These are phyloP conservation scores for Cyberlindnera euphorbiae DNA, from an alignment of 805 yeast species.

Conservation along the genomic window DNA sequence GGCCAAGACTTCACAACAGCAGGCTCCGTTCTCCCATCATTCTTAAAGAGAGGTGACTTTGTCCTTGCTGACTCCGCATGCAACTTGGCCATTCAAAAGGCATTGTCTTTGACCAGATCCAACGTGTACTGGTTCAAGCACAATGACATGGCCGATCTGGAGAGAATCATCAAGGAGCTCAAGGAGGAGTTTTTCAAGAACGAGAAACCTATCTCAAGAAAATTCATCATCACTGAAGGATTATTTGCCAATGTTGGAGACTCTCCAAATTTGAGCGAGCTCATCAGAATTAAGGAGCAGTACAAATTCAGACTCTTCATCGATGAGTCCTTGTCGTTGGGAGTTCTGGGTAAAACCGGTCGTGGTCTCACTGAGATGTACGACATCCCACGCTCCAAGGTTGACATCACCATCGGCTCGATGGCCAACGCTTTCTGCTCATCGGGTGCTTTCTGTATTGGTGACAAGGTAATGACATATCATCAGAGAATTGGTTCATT, in stretches of 20 bases:
- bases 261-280: slow-evolving; percentile 59
- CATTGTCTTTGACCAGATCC: slow-evolving; percentile 80
- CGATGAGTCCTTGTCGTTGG: slow-evolving; percentile 85
- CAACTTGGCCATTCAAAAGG: slow-evolving; percentile 78
- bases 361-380: slow-evolving; percentile 79
- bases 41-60: slow-evolving; percentile 91
- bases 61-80: slow-evolving; percentile 82
- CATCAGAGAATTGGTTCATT: slow-evolving; percentile 89
- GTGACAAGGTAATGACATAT: slow-evolving; percentile 73
- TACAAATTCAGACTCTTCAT: slow-evolving; percentile 82
- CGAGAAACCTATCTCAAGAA: slow-evolving; percentile 76
- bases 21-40: slow-evolving; percentile 86
- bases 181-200: slow-evolving; percentile 19
- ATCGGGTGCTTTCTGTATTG: slow-evolving; percentile 93
- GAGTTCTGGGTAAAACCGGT: slow-evolving; percentile 81
- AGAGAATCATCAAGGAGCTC: slow-evolving; percentile 54
- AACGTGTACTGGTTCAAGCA: slow-evolving; percentile 72
- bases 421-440: slow-evolving; percentile 77
- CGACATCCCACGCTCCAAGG: slow-evolving; percentile 52
- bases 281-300: slow-evolving; percentile 70
- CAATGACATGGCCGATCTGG: slow-evolving; percentile 82
- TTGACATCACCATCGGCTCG: slow-evolving; percentile 85
- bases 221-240: slow-evolving; percentile 90
- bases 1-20: slow-evolving; percentile 91
- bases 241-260: slow-evolving; percentile 80